A percentile compares a stretch with the other conserved stretches of the same genome.
phyloP scores from a whole-genome alignment of 2,329 filamentous ascomycete species.

The Madurella mycetomatis region DNA sequence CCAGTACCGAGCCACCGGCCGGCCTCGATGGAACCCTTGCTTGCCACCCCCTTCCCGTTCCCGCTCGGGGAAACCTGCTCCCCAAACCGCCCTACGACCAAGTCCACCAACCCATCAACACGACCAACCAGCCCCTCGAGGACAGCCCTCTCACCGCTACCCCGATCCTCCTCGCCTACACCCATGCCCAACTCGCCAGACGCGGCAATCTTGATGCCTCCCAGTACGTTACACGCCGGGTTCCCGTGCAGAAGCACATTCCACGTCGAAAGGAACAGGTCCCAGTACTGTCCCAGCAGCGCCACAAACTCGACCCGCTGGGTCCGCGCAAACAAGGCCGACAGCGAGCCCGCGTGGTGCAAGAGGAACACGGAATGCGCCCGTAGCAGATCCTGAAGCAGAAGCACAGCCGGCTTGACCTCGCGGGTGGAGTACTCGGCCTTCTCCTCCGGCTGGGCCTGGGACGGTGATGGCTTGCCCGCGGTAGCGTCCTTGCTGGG shows the following conservation, averaged over 20 bases:
- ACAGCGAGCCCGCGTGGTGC: conserved; percentile 75
- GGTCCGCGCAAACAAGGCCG: conserved; percentile 61
- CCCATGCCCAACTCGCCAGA: conserved; percentile 90
- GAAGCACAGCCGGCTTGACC: conserved; percentile 73
- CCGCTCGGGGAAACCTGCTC: conserved; percentile 30
- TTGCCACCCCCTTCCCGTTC: conserved; percentile 24
- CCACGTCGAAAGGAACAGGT: conserved; percentile 66
- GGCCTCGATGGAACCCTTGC: conserved; percentile 23
- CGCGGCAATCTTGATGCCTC: conserved; percentile 80
- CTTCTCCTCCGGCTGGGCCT: conserved; percentile 37
- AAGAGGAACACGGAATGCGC: conserved; percentile 82
- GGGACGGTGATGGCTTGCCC: not conserved
- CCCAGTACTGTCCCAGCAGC: conserved; percentile 78
- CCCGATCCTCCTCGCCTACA: conserved; percentile 91
- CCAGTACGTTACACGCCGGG: conserved; percentile 72
- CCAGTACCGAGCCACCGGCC: conserved; percentile 72
- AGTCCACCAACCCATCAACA: conserved; percentile 79
- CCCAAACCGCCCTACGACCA: conserved; percentile 84
- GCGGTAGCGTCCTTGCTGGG: not conserved
- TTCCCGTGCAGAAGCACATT: conserved; percentile 88
- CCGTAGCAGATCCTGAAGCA: conserved; percentile 75
- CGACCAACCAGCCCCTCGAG: conserved; percentile 79
- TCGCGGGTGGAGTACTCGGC: conserved; percentile 87
- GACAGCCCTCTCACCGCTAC: conserved; percentile 89
- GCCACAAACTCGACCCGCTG: conserved; percentile 65